phyloP scores from a whole-genome alignment of 2,329 filamentous ascomycete genomes.

The Aspergillus terreus region DNA sequence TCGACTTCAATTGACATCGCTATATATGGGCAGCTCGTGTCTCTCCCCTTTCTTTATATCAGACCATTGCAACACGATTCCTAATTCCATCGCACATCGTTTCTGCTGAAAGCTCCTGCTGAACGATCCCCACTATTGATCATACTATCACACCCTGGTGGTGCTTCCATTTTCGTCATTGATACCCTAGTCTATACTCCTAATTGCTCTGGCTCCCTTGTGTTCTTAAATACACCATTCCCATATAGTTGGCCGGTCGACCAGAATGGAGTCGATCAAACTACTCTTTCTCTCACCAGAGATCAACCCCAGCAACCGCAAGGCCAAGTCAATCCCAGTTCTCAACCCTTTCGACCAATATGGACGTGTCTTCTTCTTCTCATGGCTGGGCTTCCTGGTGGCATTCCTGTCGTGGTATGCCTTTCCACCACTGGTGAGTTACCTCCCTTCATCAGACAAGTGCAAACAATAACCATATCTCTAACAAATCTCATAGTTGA shows the following conservation, averaged over 20 bases:
- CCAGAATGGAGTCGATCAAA: slow-evolving; percentile 14
- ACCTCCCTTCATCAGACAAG: slow-evolving; percentile 3
- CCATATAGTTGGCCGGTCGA: not conserved
- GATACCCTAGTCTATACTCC: not conserved
- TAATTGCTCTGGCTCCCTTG: not conserved
- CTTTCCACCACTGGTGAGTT: slow-evolving; percentile 74
- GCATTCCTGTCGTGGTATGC: slow-evolving; percentile 90
- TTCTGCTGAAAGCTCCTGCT: not conserved
- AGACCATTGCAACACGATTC: not conserved
- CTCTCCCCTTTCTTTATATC: not conserved
- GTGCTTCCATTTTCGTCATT: not conserved
- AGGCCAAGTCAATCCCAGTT: slow-evolving; percentile 74
- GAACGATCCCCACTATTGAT: not conserved
- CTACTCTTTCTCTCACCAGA: slow-evolving; percentile 54
- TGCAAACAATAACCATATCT: not conserved
- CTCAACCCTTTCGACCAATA: slow-evolving; percentile 76
- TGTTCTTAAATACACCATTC: not conserved
- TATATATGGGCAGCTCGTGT: slow-evolving; percentile 1
- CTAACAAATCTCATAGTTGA: slow-evolving; percentile 47
- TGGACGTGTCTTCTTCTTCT: slow-evolving; percentile 86
- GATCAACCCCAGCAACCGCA: slow-evolving; percentile 79
- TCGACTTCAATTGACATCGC: not conserved
- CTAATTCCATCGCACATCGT: not conserved
- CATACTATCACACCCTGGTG: not conserved
- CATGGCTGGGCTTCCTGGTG: slow-evolving; percentile 80